Percentiles rank a stretch among this genome's conserved stretches.
Conservation (phyloP, 495 filamentous ascomycete genomes). For the Chaetomium cochliodes region DNA sequence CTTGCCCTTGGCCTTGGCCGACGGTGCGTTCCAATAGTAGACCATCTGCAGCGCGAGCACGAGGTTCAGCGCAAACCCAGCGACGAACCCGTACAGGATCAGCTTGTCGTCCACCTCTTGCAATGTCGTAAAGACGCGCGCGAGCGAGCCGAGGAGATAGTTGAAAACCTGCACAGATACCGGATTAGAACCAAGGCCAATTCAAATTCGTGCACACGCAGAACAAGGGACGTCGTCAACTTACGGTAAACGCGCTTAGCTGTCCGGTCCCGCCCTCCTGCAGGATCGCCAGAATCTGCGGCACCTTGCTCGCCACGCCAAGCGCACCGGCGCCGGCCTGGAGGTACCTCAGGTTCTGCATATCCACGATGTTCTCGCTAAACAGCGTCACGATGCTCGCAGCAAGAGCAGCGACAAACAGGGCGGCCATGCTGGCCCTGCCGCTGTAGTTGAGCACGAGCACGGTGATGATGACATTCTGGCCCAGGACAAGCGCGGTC, state of each 20-base stretch:
- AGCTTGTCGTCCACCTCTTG: constrained; percentile 94
- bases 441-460: constrained; percentile 80
- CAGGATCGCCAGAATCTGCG: constrained; percentile 85
- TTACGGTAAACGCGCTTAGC: constrained; percentile 91
- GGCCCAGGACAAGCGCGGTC: constrained; percentile 82
- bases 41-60: constrained; percentile 88
- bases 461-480: constrained; percentile 84
- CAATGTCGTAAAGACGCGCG: constrained; percentile 93
- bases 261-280: constrained; percentile 86
- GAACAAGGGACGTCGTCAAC: constrained; percentile 34
- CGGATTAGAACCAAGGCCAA: neutral
- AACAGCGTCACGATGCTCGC: constrained; percentile 66
- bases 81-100: constrained; percentile 90
- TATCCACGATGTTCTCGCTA: constrained; percentile 62
- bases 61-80: constrained; percentile 81
- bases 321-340: constrained; percentile 84
- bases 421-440: constrained; percentile 56
- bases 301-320: constrained; percentile 82
- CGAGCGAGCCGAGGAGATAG: constrained; percentile 87
- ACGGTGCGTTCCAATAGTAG: constrained; percentile 88
- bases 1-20: constrained; percentile 54
- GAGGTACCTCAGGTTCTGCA: constrained; percentile 66
- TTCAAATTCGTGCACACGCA: neutral
- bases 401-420: constrained; percentile 74
- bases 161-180: constrained; percentile 76